These are phyloP conservation scores for Pseudopyricularia javanii DNA, from an alignment of 2,329 filamentous ascomycete species.

Conservation along the genomic window DNA sequence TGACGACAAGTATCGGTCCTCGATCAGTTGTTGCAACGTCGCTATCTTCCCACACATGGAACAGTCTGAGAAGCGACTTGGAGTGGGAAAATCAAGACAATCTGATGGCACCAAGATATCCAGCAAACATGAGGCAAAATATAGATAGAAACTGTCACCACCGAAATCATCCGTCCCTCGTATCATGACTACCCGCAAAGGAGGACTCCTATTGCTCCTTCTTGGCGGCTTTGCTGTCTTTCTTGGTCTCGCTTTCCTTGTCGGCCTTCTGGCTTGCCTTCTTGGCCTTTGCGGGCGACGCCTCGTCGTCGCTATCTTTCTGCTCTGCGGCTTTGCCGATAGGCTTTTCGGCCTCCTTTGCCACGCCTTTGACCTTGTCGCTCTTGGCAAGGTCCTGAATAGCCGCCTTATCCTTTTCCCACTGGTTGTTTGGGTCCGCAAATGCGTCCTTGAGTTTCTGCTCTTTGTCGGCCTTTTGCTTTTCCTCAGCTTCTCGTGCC, in stretches of 20 bases:
- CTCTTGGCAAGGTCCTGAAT: slow-evolving; percentile 57
- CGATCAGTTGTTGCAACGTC: neutral
- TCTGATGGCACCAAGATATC: neutral
- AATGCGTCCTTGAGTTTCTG: slow-evolving; percentile 76
- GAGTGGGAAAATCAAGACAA: neutral
- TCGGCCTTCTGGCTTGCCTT: neutral
- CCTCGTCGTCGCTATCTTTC: slow-evolving; percentile 1
- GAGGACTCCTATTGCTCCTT: neutral
- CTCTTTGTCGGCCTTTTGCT: slow-evolving; percentile 56
- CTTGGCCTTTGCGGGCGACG: neutral
- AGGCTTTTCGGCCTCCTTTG: slow-evolving; percentile 4
- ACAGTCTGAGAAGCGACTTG: neutral
- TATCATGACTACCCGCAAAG: neutral
- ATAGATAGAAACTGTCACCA: neutral
- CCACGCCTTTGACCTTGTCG: slow-evolving; percentile 23
- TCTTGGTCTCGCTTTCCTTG: neutral
- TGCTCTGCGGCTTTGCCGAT: neutral
- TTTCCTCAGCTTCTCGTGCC: slow-evolving; percentile 68
- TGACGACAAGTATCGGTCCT: neutral
- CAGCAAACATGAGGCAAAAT: neutral
- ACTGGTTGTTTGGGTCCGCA: slow-evolving; percentile 63
- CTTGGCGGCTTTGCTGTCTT: neutral
- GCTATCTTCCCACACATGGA: neutral
- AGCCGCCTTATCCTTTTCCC: slow-evolving; percentile 79
- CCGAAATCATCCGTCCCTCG: neutral